A percentile compares a stretch with the other conserved stretches of the same genome.
These are phyloP conservation scores for Metarhizium robertsii DNA, from an alignment of 2,329 filamentous ascomycete genomes.

Conservation along the genomic window DNA sequence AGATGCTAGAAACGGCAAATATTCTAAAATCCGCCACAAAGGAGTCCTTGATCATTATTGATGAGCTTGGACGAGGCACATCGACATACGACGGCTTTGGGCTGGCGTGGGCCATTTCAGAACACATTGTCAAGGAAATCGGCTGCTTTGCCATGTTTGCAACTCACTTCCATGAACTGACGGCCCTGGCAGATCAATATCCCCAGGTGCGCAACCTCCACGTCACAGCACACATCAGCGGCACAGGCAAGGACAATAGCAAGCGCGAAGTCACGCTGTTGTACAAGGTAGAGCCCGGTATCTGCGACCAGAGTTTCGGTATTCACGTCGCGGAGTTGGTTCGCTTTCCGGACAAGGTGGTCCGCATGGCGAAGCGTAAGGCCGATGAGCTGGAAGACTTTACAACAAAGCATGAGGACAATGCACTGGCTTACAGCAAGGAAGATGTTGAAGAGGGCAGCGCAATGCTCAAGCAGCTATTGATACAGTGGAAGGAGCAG, in stretches of 20 bases:
- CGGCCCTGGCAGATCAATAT: constrained; percentile 77
- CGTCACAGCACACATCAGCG: constrained; percentile 85
- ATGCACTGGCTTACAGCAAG: constrained; percentile 57
- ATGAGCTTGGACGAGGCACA: constrained; percentile 91
- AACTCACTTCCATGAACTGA: constrained; percentile 97
- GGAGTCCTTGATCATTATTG: constrained; percentile 96
- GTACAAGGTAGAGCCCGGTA: constrained; percentile 91
- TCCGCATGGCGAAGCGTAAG: constrained; percentile 98
- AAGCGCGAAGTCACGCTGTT: constrained; percentile 86
- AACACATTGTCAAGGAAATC: constrained; percentile 94
- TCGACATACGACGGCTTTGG: constrained; percentile 98
- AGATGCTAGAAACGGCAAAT: constrained; percentile 98
- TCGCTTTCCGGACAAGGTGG: constrained; percentile 90
- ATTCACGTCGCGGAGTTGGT: constrained; percentile 98
- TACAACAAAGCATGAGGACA: constrained; percentile 62
- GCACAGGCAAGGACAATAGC: constrained; percentile 30
- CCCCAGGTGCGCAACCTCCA: constrained; percentile 87
- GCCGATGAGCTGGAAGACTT: constrained; percentile 98
- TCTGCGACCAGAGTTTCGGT: constrained; percentile 95
- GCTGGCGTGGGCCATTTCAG: constrained; percentile 97
- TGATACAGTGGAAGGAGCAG: constrained; percentile 79
- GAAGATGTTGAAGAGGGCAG: constrained; percentile 87
- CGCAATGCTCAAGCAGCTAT: constrained; percentile 69
- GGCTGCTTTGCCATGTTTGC: constrained; percentile 92
- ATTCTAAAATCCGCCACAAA: constrained; percentile 94